Evolutionary conservation across 495 filamentous ascomycete genomes (phyloP).

Genomic region (Aspergillus steynii): DNA sequence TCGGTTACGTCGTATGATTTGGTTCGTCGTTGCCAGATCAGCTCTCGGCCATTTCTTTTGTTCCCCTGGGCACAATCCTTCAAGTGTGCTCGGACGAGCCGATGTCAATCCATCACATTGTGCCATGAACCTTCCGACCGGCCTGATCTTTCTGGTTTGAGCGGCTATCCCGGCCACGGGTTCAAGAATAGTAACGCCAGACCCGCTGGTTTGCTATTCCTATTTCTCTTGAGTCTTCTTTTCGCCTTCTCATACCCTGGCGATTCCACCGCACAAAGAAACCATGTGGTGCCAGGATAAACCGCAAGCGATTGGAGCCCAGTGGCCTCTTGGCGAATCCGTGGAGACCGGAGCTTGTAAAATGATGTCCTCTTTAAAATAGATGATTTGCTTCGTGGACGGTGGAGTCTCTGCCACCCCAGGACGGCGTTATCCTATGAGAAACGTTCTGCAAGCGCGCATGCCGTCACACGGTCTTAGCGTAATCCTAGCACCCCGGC

Average conservation of each 20-base stretch:
- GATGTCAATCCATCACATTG: not conserved
- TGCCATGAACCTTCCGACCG: not conserved
- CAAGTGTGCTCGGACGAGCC: not conserved
- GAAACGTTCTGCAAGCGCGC: slow-evolving; percentile 37
- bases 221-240: slow-evolving; percentile 9
- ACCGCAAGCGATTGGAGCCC: slow-evolving; percentile 13
- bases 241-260: slow-evolving; percentile 14
- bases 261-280: slow-evolving; percentile 6
- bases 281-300: slow-evolving; percentile 21
- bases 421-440: slow-evolving; percentile 25
- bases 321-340: slow-evolving; percentile 1
- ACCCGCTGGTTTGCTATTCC: not conserved
- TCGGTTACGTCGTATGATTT: not conserved
- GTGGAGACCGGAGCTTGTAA: not conserved
- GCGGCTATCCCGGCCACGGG: not conserved
- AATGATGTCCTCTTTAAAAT: not conserved
- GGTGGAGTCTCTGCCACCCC: slow-evolving; percentile 16
- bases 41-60: not conserved
- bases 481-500: slow-evolving; percentile 1
- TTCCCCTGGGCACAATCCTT: not conserved
- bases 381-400: slow-evolving; percentile 20
- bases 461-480: slow-evolving; percentile 27
- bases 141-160: not conserved
- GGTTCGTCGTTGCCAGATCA: not conserved
- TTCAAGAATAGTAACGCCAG: not conserved